These are phyloP conservation scores for Amylocarpus encephaloides DNA, from an alignment of 2,329 filamentous ascomycete genomes.

Conservation along the genomic window DNA sequence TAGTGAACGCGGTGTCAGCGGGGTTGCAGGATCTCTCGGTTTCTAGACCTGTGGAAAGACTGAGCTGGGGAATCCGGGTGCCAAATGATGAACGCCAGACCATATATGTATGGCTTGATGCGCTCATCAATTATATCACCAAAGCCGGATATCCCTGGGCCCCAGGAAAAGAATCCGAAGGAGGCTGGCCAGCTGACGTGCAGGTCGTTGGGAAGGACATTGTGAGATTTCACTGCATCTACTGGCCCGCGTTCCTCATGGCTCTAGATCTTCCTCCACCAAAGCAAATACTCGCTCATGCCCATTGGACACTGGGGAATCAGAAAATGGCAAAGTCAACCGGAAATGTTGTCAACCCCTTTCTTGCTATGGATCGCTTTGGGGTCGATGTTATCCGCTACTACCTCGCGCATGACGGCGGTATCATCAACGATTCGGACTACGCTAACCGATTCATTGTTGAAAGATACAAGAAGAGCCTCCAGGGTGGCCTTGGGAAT, in stretches of 20 bases:
- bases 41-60: conserved; percentile 69
- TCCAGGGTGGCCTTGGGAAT: conserved; percentile 77
- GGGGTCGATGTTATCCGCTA: conserved; percentile 83
- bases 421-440: conserved; percentile 69
- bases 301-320: conserved; percentile 88
- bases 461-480: conserved; percentile 68
- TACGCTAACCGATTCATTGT: conserved; percentile 78
- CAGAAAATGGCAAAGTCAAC: conserved; percentile 96
- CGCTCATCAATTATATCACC: conserved; percentile 88
- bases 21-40: conserved; percentile 84
- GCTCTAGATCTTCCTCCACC: conserved; percentile 75
- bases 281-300: conserved; percentile 76
- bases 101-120: conserved; percentile 98
- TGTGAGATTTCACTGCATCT: conserved; percentile 89
- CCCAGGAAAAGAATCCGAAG: conserved; percentile 53
- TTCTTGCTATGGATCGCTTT: conserved; percentile 83
- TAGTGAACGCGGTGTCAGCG: conserved; percentile 68
- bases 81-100: conserved; percentile 80
- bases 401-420: conserved; percentile 78
- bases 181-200: conserved; percentile 83
- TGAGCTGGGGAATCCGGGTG: conserved; percentile 85
- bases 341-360: conserved; percentile 92
- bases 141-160: conserved; percentile 80
- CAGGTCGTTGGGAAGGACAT: conserved; percentile 98
- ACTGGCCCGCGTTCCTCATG: conserved; percentile 96